Evolutionary conservation across 352 stramenopile species (phyloP).

Genomic region (Phytophthora quininea): DNA sequence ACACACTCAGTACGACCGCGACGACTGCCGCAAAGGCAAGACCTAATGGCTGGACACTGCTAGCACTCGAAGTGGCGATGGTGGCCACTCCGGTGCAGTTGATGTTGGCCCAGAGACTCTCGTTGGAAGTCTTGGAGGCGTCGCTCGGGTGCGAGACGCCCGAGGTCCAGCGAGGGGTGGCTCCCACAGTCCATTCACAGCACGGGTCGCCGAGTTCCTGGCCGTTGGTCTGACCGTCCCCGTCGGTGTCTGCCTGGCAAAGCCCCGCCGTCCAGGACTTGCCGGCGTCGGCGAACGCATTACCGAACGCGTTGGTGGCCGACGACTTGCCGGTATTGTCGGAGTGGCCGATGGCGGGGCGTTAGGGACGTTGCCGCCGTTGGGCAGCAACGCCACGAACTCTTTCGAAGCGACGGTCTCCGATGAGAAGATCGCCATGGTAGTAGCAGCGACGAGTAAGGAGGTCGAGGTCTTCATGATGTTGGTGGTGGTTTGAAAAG

Average conservation of each 20-base stretch:
- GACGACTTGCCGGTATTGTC: constrained; percentile 18
- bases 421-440: neutral
- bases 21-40: neutral
- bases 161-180: constrained; percentile 19
- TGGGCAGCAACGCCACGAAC: constrained; percentile 42
- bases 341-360: constrained; percentile 41
- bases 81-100: constrained; percentile 16
- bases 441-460: neutral
- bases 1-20: constrained; percentile 2
- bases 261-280: constrained; percentile 25
- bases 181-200: constrained; percentile 41
- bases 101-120: constrained; percentile 17
- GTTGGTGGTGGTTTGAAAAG: too few species aligned
- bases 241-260: constrained; percentile 43
- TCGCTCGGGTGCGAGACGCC: constrained; percentile 33
- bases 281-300: constrained; percentile 13
- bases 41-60: neutral
- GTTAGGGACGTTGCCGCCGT: constrained; percentile 42
- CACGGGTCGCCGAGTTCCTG: constrained; percentile 79
- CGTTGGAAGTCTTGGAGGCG: constrained; percentile 28
- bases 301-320: constrained; percentile 35
- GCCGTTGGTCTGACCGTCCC: constrained; percentile 79
- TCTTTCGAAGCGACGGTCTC: constrained; percentile 10
- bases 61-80: constrained; percentile 11
- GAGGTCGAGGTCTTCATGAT: constrained; percentile 10